Evolutionary conservation across 83 land plant genomes (phyloP), one percentile per base, ranked within the genome.

Genomic region (Thuja plicata): DNA sequence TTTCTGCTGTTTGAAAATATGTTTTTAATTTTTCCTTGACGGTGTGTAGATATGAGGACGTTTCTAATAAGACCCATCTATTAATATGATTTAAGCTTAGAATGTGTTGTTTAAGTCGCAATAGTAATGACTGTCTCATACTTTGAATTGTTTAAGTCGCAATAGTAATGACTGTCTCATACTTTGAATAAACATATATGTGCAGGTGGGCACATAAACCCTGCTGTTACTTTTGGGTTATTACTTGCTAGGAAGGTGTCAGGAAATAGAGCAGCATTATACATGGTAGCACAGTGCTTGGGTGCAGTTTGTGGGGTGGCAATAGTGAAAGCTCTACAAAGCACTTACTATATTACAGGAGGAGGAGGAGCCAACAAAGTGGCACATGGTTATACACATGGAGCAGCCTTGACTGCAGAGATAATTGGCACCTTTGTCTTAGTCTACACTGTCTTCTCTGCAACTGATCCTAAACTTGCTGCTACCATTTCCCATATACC

Each of bases 151-250:
- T 46, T 46, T 46, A 46, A 7, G 50, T 8, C 16, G 0, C 3
- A 5, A 24, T 62, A 27, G 6, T 21, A 8, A 24, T 66, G 71
- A 66, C 2, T 6, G 30, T 5, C 8, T 66, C 71, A 7, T 24
- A 60, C 5, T 60, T 16, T 60, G 66, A 60, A 60, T 60, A 19
- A 60, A 60, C 70, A 24, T 24, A 38, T 37, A 38, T 37, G 48
- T 80, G 88, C 89, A 92, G 95, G 95, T 27, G 95, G 95, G 84
- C 95, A 94, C 35, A 94, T 94, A 66, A 94, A 92, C 82, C 95
- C 95, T 50, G 94, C 94, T 35, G 95, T 94, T 43, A 94, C 95
- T 73, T 92, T 94, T 86, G 95, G 95, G 38, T 70, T 94, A 38
- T 86, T 92, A 6, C 66, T 94, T 62, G 95, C 92, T 50, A 89